Evolutionary conservation across 2,329 filamentous ascomycete genomes (phyloP).

Genomic region (Penicillium sp.): DNA sequence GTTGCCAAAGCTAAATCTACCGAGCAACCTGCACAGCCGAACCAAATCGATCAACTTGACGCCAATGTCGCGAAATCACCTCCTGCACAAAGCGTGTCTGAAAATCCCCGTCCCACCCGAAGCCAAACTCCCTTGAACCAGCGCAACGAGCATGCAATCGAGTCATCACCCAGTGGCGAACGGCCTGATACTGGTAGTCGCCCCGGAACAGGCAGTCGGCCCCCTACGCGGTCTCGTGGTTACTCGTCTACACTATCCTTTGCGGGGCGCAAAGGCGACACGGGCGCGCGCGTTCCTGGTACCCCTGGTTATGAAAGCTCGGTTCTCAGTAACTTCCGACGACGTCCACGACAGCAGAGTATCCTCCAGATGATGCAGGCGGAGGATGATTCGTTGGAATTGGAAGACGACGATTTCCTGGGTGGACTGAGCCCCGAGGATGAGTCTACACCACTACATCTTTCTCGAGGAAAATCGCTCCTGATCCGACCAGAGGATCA

Average conservation of each 20-base stretch:
- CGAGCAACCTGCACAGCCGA: constrained; percentile 5
- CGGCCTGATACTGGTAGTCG: constrained; percentile 39
- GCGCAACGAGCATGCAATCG: constrained; percentile 39
- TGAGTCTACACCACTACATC: constrained; percentile 50
- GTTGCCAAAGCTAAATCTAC: not conserved
- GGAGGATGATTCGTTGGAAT: constrained; percentile 43
- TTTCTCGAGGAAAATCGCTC: constrained; percentile 40
- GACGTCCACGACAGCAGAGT: constrained; percentile 49
- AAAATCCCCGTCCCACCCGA: constrained; percentile 28
- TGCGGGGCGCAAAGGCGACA: constrained; percentile 43
- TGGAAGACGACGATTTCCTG: constrained; percentile 48
- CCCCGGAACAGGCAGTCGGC: constrained; percentile 40
- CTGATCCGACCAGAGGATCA: constrained; percentile 22
- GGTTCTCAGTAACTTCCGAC: constrained; percentile 50
- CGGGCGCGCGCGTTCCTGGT: constrained; percentile 39
- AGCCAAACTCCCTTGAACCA: constrained; percentile 39
- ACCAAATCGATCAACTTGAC: constrained; percentile 16
- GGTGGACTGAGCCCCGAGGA: constrained; percentile 49
- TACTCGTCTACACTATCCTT: constrained; percentile 47
- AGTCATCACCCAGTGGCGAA: constrained; percentile 41
- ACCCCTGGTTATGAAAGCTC: constrained; percentile 50
- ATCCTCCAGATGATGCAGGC: constrained; percentile 51
- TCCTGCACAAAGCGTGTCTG: constrained; percentile 20
- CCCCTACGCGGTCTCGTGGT: constrained; percentile 43
- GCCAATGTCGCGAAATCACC: constrained; percentile 18